Percentiles rank a stretch among this genome's conserved stretches.
phyloP scores from a whole-genome alignment of 805 yeast species.

The Wickerhamomyces chambardii region DNA sequence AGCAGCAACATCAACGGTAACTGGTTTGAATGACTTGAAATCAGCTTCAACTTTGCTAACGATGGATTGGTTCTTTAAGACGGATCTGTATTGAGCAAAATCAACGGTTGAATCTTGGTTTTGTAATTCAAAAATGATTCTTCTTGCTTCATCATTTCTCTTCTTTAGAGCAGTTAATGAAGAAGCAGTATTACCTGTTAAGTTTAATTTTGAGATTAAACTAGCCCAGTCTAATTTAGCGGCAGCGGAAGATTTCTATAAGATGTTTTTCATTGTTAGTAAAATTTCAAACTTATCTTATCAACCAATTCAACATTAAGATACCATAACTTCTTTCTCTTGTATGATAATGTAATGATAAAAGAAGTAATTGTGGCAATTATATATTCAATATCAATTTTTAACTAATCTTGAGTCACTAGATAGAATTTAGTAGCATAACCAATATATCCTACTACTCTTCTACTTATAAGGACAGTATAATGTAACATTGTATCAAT shows the following conservation, averaged over 20 bases:
- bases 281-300: not conserved
- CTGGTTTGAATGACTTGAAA: constrained; percentile 70
- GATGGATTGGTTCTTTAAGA: constrained; percentile 74
- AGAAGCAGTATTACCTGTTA: constrained; percentile 87
- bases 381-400: too few species aligned
- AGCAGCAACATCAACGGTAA: constrained; percentile 76
- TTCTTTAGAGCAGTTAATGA: constrained; percentile 90
- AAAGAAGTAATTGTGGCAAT: too few species aligned
- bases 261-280: constrained; percentile 20
- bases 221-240: constrained; percentile 93
- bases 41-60: constrained; percentile 76
- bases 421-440: too few species aligned
- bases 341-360: too few species aligned
- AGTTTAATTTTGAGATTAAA: constrained; percentile 79
- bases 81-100: constrained; percentile 69
- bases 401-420: too few species aligned
- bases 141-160: constrained; percentile 97
- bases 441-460: too few species aligned
- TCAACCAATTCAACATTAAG: not conserved
- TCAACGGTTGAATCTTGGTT: constrained; percentile 73
- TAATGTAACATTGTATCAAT: too few species aligned
- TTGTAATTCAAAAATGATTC: constrained; percentile 61
- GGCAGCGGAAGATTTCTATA: constrained; percentile 43
- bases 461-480: too few species aligned
- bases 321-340: too few species aligned